Evolutionary conservation across 441 rosid species (phyloP), one percentile per base, ranked within the genome.

Genomic region (Euphorbia corollata): DNA sequence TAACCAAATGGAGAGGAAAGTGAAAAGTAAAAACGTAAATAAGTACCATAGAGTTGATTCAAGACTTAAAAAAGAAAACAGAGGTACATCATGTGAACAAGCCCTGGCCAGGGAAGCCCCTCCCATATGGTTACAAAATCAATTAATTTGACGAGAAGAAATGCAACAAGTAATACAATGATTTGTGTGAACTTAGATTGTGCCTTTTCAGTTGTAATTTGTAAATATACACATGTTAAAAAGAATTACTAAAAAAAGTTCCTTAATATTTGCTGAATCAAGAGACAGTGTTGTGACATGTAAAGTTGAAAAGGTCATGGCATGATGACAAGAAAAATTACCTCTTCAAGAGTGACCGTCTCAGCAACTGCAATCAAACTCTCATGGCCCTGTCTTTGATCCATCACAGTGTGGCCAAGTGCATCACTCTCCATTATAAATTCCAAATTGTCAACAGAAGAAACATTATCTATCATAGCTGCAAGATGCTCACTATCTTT

Each of bases 401-500:
- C 99, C 99, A 95, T 95, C 70, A 95, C 96, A 11, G 86, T 84
- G 70, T 95, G 99, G 70, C 96, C 85, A 66, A 95, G 71, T 20
- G 99, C 99, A 82, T 88, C 97, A 74, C 96, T 92, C 82, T 92
- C 98, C 99, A 95, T 95, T 61, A 87, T 84, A 79, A 92, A 90
- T 83, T 95, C 98, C 87, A 95, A 82, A 83, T 90, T 95, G 79
- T 95, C 99, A 82, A 95, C 99, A 41, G 99, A 95, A 41, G 98
- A 86, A 73, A 95, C 96, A 71, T 92, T 95, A 77, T 95, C 98
- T 69, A 92, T 87, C 98, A 90, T 92, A 67, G 98, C 98, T 41
- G 98, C 93, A 64, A 90, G 84, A 78, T 95, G 99, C 84, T 95
- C 99, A 68, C 99, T 95, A 75, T 95, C 99, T 84, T 95, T 92